Percentiles rank a stretch among this genome's conserved stretches.
Conservation (phyloP, 345 rosid species). For the Leavenworthia alabamica region DNA sequence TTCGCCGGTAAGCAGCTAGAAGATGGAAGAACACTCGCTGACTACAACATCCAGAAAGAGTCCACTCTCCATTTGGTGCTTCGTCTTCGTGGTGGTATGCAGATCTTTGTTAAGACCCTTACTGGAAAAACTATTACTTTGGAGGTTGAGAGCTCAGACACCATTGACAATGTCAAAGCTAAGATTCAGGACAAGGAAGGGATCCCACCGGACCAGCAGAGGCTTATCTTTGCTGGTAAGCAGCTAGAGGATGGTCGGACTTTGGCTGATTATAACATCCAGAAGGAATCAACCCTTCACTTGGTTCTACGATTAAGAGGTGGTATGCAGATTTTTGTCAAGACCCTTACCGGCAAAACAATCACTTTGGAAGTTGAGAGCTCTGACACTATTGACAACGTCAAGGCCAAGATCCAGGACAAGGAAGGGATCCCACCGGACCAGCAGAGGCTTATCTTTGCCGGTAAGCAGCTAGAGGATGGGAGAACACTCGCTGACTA, state of each 20-base stretch:
- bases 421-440: conserved; percentile 26
- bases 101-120: conserved; percentile 29
- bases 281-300: conserved; percentile 32
- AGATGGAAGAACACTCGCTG: conserved; percentile 20
- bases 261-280: conserved; percentile 33
- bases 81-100: conserved; percentile 29
- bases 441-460: conserved; percentile 26
- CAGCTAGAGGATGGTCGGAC: conserved; percentile 34
- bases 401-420: conserved; percentile 18
- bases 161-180: conserved; percentile 18
- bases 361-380: conserved; percentile 16
- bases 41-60: conserved; percentile 32
- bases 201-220: conserved; percentile 37
- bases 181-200: conserved; percentile 29
- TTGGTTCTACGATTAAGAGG: conserved; percentile 31
- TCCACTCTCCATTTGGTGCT: conserved; percentile 29
- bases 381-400: conserved; percentile 16
- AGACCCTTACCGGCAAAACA: conserved; percentile 11
- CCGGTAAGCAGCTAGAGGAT: conserved; percentile 21
- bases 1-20: conserved; percentile 19
- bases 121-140: conserved; percentile 23
- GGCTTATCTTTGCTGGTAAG: conserved; percentile 24
- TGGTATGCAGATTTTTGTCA: conserved; percentile 24
- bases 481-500: conserved; percentile 12
- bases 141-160: conserved; percentile 24